phyloP scores from a whole-genome alignment of 2,329 filamentous ascomycete species.

The Botrytis pseudocinerea region DNA sequence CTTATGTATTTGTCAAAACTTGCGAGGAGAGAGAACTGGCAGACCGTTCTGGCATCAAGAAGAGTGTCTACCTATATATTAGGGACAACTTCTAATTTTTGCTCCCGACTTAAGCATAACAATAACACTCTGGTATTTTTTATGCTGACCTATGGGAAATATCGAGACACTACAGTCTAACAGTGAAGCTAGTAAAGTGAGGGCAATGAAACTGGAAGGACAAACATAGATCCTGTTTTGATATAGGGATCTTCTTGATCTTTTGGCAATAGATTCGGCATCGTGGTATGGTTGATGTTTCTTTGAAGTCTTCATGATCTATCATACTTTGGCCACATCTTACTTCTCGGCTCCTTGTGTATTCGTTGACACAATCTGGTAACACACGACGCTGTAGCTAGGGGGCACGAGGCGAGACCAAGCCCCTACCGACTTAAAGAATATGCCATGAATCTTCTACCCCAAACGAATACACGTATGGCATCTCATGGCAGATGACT shows the following conservation, averaged over 20 bases:
- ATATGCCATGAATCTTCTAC: slow-evolving; percentile 2
- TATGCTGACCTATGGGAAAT: not conserved
- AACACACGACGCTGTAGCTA: slow-evolving; percentile 6
- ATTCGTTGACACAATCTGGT: slow-evolving; percentile 6
- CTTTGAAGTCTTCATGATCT: not conserved
- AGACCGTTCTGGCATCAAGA: not conserved
- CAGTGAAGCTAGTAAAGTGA: not conserved
- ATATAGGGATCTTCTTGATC: not conserved
- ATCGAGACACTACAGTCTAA: not conserved
- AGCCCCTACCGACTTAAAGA: slow-evolving; percentile 14
- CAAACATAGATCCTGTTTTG: not conserved
- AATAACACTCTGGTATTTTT: not conserved
- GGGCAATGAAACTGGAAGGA: not conserved
- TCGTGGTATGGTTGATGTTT: not conserved
- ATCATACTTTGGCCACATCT: not conserved
- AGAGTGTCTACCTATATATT: not conserved
- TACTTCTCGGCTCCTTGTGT: not conserved
- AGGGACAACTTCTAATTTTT: not conserved
- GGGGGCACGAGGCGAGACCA: slow-evolving; percentile 16
- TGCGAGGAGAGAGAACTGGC: not conserved
- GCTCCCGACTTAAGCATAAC: not conserved
- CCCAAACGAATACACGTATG: not conserved
- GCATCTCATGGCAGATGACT: not conserved
- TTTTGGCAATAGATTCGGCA: not conserved
- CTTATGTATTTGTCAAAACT: not conserved